Evolutionary conservation across 208 protist genomes (phyloP), one percentile per base, ranked within the genome.

Genomic region (Phytomonas francai): DNA sequence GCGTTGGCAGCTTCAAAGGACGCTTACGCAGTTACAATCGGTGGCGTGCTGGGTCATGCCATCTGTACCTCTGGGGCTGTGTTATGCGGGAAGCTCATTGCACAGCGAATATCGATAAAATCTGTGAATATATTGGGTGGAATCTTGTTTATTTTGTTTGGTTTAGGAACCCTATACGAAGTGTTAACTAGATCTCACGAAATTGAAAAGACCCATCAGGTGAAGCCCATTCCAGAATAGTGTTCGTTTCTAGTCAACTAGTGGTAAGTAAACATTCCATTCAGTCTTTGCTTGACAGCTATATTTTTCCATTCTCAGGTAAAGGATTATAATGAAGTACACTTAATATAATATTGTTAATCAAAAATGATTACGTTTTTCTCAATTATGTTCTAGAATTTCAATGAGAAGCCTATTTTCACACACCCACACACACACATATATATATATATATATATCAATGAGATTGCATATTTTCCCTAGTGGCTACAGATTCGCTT

Each of bases 21-120:
- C 72, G 82, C 94, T 0, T 93, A 89, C 59, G 95, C 85, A 11
- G 95, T 98, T n/a, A 97, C 95, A 2, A 7, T 97, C 0, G 97
- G 97, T 27, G 95, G 93, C 32, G 81, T 96, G 28, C 56, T 98
- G 14, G 97, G 97, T 14, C 97, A 99, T 73, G 79, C 92, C 12
- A 64, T 98, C 57, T 99, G 97, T 85, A 98, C 97, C 0, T 91
- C 89, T 58, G 68, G 88, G 16, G 97, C 97, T 11, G 97, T 98
- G 36, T 56, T 98, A 36, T 91, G 84, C 54, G 95, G 95, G 28
- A 89, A 91, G 65, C 27, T 91, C 57, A 85, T 94, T 63, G 83
- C 91, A 22, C 76, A 92, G 67, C 65, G 78, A 49, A 83, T 94
- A 14, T 94, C 88, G 0, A 91, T 84, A 79, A 76, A 77, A 62